Conservation (phyloP, 257 asterid genomes). For the Vinca minor region DNA sequence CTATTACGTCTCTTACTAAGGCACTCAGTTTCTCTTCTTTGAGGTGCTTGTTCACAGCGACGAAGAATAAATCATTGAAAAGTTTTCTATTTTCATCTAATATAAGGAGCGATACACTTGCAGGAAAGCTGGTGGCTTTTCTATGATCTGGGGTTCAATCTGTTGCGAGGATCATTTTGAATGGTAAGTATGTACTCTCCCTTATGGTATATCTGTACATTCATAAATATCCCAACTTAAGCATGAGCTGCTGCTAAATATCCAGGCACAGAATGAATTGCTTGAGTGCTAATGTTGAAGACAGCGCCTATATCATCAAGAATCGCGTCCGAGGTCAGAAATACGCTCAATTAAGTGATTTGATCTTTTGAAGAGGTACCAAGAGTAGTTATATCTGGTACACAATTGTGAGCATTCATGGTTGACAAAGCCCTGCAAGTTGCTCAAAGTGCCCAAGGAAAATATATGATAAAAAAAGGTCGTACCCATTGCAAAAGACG, state of each 20-base stretch:
- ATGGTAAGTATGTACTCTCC: conserved; percentile 40
- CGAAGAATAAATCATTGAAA: background rate
- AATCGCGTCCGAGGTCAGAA: conserved; percentile 20
- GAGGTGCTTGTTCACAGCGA: background rate
- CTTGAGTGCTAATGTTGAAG: conserved; percentile 54
- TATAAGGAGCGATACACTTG: conserved; percentile 8
- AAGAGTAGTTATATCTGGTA: background rate
- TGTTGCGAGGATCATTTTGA: conserved; percentile 92
- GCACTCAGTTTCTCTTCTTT: background rate
- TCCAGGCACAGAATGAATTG: conserved; percentile 87
- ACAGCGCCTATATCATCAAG: conserved; percentile 47
- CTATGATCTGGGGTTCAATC: conserved; percentile 68
- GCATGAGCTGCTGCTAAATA: conserved; percentile 8
- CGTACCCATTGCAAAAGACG: no score
- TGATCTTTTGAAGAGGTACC: conserved; percentile 46
- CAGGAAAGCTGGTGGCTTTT: conserved; percentile 76
- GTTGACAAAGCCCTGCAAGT: no score
- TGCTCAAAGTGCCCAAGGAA: no score
- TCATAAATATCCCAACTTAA: background rate
- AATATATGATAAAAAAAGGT: no score
- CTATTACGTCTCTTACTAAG: background rate
- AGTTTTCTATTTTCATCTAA: background rate
- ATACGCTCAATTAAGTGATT: conserved; percentile 45
- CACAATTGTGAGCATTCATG: background rate
- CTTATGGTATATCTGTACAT: conserved; percentile 1